Evolutionary conservation across 768 basidiomycete species (phyloP).

Genomic region (Obba rivulosa): DNA sequence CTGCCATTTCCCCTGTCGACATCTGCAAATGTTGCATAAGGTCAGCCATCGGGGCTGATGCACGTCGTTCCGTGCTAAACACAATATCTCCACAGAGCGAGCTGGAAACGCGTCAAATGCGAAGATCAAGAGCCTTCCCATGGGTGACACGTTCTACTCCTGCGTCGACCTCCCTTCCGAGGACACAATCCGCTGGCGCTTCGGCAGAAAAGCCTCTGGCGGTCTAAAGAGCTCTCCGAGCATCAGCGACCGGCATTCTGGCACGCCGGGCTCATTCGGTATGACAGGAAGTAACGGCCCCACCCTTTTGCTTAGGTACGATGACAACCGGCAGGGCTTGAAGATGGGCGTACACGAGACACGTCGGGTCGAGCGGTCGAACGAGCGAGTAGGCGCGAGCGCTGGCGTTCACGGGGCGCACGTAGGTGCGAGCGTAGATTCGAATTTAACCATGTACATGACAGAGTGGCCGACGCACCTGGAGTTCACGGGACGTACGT

Average conservation of each 20-base stretch:
- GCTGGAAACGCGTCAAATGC: neutral
- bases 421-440: no score
- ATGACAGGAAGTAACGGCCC: no score
- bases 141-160: conserved; percentile 21
- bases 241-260: no score
- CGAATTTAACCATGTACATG: no score
- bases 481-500: no score
- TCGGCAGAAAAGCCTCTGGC: neutral
- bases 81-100: neutral
- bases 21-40: neutral
- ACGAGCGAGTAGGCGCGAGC: conserved; percentile 4
- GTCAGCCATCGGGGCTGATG: neutral
- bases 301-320: no score
- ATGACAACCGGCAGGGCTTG: no score
- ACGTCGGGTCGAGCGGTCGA: neutral
- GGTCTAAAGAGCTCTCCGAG: no score
- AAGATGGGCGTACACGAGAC: no score
- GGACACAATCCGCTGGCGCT: conserved; percentile 15
- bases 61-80: neutral
- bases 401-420: conserved; percentile 3
- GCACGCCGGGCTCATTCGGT: no score
- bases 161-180: conserved; percentile 19
- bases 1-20: conserved; percentile 5
- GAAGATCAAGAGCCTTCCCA: conserved; percentile 9
- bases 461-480: no score